Conservation (phyloP, 345 rosid species). For the Eucalyptus leucophloia region DNA sequence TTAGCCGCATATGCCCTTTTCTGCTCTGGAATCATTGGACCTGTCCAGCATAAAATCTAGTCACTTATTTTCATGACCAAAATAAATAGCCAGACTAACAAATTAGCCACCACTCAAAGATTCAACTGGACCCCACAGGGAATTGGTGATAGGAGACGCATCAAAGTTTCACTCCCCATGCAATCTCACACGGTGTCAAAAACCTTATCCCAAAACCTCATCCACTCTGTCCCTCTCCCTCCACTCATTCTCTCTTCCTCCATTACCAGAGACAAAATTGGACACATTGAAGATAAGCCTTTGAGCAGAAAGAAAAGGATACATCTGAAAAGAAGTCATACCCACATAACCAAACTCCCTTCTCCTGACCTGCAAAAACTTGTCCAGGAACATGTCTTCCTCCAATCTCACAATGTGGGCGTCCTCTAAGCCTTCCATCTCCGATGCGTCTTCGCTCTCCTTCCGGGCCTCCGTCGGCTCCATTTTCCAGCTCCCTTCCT, state of each 20-base stretch:
- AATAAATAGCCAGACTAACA: neutral
- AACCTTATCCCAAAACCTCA: slow-evolving; percentile 74
- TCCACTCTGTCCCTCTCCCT: slow-evolving; percentile 28
- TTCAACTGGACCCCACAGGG: neutral
- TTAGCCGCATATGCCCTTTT: neutral
- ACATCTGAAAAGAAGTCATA: neutral
- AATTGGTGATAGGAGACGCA: neutral
- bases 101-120: neutral
- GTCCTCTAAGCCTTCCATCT: slow-evolving; percentile 62
- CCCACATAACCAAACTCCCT: neutral
- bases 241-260: slow-evolving; percentile 43
- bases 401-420: slow-evolving; percentile 74
- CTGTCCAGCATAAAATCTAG: neutral
- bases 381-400: slow-evolving; percentile 40
- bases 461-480: slow-evolving; percentile 41
- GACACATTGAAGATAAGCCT: slow-evolving; percentile 16
- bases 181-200: neutral
- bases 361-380: neutral
- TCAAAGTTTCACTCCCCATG: neutral
- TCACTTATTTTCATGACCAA: neutral
- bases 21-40: neutral
- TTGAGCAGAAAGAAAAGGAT: neutral
- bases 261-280: slow-evolving; percentile 1
- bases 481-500: slow-evolving; percentile 48
- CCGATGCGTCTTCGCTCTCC: slow-evolving; percentile 66